Evolutionary conservation across 1,284 basidiomycete species (phyloP), one percentile per base, ranked within the genome.

Genomic region (Ceratobasidium sp.): DNA sequence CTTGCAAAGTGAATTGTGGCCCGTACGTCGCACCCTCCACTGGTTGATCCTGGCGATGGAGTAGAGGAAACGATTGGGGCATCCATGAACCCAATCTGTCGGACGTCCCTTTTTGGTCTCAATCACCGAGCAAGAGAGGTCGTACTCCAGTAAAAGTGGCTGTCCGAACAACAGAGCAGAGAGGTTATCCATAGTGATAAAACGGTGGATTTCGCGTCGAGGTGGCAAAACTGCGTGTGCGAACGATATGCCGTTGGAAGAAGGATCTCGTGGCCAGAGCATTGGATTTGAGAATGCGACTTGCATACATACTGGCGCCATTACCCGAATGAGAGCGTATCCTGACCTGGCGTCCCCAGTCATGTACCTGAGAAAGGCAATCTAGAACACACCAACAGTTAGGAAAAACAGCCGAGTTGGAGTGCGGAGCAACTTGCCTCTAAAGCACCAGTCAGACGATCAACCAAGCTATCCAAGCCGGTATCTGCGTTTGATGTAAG

Each of bases 21-120:
- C 32, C 18, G 34, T n/a, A n/a, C n/a, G n/a, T n/a, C n/a, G n/a
- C n/a, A n/a, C n/a, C n/a, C n/a, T 34, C 65, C 65, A 69, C 21
- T 30, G 12, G 30, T 43, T 69, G 12, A 69, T 69, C 28, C 58
- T 69, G 1, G 46, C 16, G n/a, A 69, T 57, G 1, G 39, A 12
- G 1, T n/a, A 18, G 3, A 30, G 26, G 16, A 69, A 36, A 8
- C 28, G 21, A 10, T 21, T 4, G 9, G 65, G 36, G 12, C 36
- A 55, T 1, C 53, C n/a, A n/a, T n/a, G n/a, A n/a, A n/a, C n/a
- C n/a, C n/a, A n/a, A n/a, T n/a, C n/a, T n/a, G n/a, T n/a, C n/a
- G n/a, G n/a, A n/a, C n/a, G n/a, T n/a, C n/a, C n/a, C n/a, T n/a
- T n/a, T n/a, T n/a, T n/a, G n/a, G 18, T 26, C 41, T 18, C 8